Evolutionary conservation across 441 rosid genomes (phyloP).

Genomic region (Gossypium gossypioides): DNA sequence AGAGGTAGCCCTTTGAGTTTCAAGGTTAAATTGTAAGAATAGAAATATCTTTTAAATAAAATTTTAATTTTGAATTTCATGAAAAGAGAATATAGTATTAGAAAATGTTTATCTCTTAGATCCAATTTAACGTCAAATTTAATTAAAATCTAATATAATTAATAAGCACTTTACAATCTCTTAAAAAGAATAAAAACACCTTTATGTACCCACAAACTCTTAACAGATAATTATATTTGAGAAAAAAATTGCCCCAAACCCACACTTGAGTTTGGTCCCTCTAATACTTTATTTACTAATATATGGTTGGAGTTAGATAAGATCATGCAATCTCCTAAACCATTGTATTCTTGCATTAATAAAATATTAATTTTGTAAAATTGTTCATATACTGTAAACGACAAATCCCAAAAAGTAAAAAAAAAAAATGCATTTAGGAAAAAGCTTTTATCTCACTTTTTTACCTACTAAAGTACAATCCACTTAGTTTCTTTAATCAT

Average conservation of each 20-base stretch:
- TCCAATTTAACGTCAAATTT: no score
- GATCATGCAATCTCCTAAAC: constrained; percentile 4
- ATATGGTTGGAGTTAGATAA: background rate
- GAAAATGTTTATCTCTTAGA: no score
- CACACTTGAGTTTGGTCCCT: background rate
- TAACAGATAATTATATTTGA: background rate
- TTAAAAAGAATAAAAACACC: background rate
- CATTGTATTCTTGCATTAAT: background rate
- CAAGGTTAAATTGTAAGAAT: no score
- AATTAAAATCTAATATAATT: no score
- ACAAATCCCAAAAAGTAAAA: background rate
- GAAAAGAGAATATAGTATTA: no score
- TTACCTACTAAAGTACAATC: background rate
- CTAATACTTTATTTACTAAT: background rate
- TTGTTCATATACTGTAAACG: background rate
- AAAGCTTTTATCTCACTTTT: background rate
- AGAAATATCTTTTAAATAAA: no score
- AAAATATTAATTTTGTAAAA: background rate
- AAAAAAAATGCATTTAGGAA: background rate
- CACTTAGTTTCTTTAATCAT: background rate
- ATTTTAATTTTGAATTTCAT: no score
- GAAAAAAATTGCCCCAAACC: background rate
- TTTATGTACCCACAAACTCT: background rate
- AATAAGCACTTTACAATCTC: no score
- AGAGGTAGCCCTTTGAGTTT: no score